These are phyloP conservation scores for Coemansia sp. DNA, from an alignment of 192 early-diverging fungal species.

Conservation along the genomic window DNA sequence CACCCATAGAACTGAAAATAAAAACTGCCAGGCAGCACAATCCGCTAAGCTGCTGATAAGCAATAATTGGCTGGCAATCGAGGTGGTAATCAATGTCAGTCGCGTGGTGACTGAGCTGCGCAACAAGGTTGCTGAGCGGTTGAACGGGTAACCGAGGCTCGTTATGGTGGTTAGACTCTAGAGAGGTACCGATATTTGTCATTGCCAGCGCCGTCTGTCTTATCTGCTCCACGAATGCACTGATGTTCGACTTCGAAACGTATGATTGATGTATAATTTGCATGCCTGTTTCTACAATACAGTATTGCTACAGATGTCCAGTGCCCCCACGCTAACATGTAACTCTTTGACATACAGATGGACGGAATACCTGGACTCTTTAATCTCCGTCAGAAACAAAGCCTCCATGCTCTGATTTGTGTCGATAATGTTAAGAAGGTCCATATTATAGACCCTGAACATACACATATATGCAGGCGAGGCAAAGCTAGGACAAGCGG, in stretches of 20 bases:
- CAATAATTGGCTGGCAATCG: background rate
- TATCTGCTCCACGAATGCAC: background rate
- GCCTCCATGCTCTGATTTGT: too few species aligned
- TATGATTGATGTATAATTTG: too few species aligned
- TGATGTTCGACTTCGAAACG: background rate
- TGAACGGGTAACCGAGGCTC: background rate
- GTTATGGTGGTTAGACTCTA: background rate
- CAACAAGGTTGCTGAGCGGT: background rate
- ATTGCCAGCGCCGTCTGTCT: background rate
- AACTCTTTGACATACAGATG: too few species aligned
- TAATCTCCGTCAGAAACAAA: too few species aligned
- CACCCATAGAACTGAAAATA: too few species aligned
- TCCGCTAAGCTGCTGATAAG: background rate
- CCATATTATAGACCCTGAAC: background rate
- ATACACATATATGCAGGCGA: background rate
- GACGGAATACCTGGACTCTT: too few species aligned
- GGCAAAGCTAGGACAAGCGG: background rate
- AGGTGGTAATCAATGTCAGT: background rate
- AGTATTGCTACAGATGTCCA: too few species aligned
- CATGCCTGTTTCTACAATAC: too few species aligned
- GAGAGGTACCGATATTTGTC: background rate
- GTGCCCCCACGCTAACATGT: too few species aligned
- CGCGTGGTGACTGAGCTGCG: background rate
- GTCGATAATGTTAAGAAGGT: background rate
- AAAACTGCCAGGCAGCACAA: background rate